Evolutionary conservation across 495 filamentous ascomycete genomes (phyloP).

Genomic region (Cudoniella acicularis): DNA sequence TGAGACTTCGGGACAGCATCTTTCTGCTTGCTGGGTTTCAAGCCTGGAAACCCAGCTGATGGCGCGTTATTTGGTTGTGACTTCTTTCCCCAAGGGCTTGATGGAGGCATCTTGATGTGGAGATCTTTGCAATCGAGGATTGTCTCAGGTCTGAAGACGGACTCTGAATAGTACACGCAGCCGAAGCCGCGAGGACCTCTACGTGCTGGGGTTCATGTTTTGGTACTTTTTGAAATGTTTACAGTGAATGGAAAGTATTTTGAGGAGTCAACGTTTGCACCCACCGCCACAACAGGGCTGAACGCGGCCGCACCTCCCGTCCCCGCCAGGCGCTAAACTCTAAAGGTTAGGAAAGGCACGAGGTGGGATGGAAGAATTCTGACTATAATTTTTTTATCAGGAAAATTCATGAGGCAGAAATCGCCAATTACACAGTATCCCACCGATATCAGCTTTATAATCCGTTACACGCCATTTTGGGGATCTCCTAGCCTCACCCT

Average conservation of each 20-base stretch:
- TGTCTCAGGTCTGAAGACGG: constrained; percentile 1
- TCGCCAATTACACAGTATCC: neutral
- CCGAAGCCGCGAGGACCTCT: constrained; percentile 17
- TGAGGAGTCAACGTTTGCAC: neutral
- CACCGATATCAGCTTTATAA: neutral
- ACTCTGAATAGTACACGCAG: constrained; percentile 16
- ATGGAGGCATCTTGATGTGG: constrained; percentile 21
- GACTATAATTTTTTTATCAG: no score
- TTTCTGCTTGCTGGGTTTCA: constrained; percentile 25
- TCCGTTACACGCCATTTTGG: neutral
- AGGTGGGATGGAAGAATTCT: neutral
- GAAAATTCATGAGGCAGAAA: no score
- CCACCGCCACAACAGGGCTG: constrained; percentile 5
- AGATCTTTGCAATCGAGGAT: constrained; percentile 7
- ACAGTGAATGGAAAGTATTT: neutral
- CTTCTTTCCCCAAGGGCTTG: constrained; percentile 27
- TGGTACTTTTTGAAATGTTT: neutral
- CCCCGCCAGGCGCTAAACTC: neutral
- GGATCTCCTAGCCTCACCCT: neutral
- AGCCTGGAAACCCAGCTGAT: constrained; percentile 33
- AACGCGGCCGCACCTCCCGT: neutral
- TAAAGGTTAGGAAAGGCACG: neutral
- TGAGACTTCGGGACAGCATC: constrained; percentile 47
- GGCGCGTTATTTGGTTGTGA: constrained; percentile 24
- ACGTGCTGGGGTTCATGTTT: constrained; percentile 18